A percentile compares a stretch with the other conserved stretches of the same genome.
These are phyloP conservation scores for Eucalyptus albens DNA, from an alignment of 345 rosid genomes.

Conservation along the genomic window DNA sequence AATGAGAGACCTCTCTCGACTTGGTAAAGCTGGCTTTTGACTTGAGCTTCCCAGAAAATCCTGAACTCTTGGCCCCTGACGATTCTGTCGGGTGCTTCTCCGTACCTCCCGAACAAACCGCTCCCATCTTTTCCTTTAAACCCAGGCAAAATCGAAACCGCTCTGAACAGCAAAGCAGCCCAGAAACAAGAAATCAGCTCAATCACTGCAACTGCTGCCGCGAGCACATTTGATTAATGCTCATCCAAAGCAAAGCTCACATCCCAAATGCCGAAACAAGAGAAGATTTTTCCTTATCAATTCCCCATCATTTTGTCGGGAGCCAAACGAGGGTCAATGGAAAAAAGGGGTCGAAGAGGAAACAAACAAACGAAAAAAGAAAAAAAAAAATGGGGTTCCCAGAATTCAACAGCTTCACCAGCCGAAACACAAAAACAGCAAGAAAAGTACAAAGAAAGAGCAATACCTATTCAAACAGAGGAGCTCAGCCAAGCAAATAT, in stretches of 20 bases:
- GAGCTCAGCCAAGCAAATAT: background rate
- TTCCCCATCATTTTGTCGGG: background rate
- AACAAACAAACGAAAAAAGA: no score
- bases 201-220: background rate
- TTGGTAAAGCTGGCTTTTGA: constrained; percentile 16
- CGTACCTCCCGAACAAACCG: constrained; percentile 44
- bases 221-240: background rate
- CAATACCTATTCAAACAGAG: background rate
- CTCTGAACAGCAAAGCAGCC: background rate
- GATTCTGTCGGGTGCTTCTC: constrained; percentile 5
- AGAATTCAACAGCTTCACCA: background rate
- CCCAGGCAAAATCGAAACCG: background rate
- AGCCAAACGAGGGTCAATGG: background rate
- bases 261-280: background rate
- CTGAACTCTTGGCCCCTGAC: constrained; percentile 8
- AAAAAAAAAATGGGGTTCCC: background rate
- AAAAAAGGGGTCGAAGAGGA: background rate
- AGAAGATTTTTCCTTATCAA: background rate
- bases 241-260: background rate
- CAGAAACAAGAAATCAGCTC: background rate
- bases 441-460: background rate
- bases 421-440: background rate
- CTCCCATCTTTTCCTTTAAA: constrained; percentile 45
- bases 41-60: constrained; percentile 37
- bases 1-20: constrained; percentile 9